phyloP scores from a whole-genome alignment of 805 yeast genomes.

The Kuraishia cidri region DNA sequence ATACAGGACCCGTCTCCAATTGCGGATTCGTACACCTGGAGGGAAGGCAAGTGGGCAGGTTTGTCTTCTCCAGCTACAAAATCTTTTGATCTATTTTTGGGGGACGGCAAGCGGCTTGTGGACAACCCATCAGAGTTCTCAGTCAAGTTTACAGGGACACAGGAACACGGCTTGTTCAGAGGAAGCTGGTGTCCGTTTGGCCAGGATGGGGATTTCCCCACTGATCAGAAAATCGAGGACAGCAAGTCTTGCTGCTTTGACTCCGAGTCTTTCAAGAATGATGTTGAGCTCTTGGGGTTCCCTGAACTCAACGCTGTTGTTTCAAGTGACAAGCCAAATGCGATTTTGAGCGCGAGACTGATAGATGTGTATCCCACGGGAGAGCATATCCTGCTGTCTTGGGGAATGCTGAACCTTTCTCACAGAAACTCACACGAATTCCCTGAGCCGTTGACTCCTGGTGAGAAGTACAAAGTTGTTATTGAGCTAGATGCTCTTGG shows the following conservation, averaged over 20 bases:
- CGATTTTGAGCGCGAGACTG: constrained; percentile 28
- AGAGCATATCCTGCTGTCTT: constrained; percentile 28
- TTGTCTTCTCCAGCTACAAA: constrained; percentile 9
- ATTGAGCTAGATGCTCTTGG: constrained; percentile 31
- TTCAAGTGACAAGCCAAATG: constrained; percentile 25
- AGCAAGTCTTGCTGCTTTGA: constrained; percentile 28
- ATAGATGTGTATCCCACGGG: constrained; percentile 30
- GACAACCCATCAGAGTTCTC: too few relatives aligned
- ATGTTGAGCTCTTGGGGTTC: constrained; percentile 24
- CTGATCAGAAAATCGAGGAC: constrained; percentile 33
- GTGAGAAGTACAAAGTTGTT: constrained; percentile 21
- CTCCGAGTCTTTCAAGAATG: constrained; percentile 13
- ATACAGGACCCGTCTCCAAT: constrained; percentile 32
- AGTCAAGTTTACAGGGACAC: constrained; percentile 18
- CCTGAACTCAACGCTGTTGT: constrained; percentile 22
- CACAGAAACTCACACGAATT: constrained; percentile 31
- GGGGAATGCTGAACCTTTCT: constrained; percentile 35
- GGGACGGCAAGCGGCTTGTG: too few relatives aligned
- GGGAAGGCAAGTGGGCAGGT: constrained; percentile 32
- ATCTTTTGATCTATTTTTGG: too few relatives aligned
- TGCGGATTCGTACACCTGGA: constrained; percentile 23
- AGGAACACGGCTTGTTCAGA: constrained; percentile 32
- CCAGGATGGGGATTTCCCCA: constrained; percentile 34
- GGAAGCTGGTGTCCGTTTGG: constrained; percentile 40
- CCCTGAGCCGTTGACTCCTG: constrained; percentile 24